Conservation (phyloP, 2,329 filamentous ascomycete genomes). For the Aspergillus spinulosporus region DNA sequence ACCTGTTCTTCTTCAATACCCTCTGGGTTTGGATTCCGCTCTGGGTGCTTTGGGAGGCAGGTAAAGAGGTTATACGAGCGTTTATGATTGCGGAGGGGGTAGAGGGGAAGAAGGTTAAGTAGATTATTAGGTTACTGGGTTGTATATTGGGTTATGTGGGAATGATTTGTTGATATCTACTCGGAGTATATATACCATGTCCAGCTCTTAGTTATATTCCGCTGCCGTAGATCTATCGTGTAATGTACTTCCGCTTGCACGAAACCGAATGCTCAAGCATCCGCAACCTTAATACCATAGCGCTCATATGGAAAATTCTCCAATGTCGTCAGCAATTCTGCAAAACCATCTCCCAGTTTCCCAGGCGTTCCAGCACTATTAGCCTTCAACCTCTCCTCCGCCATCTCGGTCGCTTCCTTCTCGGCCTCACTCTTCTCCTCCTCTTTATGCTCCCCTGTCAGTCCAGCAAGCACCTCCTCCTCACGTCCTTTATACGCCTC, state of each 20-base stretch:
- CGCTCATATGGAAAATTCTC: constrained; percentile 61
- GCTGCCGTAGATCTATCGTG: no score
- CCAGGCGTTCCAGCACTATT: constrained; percentile 52
- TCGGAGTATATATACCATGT: background rate
- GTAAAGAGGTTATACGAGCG: constrained; percentile 44
- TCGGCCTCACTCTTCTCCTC: constrained; percentile 45
- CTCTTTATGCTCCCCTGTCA: constrained; percentile 69
- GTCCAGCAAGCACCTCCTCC: constrained; percentile 77
- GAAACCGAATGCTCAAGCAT: background rate
- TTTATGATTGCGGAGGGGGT: constrained; percentile 31
- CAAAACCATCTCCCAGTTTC: constrained; percentile 62
- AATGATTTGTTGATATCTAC: background rate
- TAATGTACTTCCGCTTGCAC: no score
- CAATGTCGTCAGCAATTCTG: constrained; percentile 52
- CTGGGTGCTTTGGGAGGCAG: constrained; percentile 58
- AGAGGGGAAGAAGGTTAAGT: constrained; percentile 14
- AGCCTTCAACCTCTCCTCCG: constrained; percentile 32
- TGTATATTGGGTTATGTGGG: background rate
- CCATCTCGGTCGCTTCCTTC: constrained; percentile 42
- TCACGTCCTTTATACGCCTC: constrained; percentile 75
- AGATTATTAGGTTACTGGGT: background rate
- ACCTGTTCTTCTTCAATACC: constrained; percentile 65
- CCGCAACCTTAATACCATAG: constrained; percentile 54
- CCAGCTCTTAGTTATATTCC: no score
- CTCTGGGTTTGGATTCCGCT: constrained; percentile 62